Evolutionary conservation across 805 yeast genomes (phyloP).

Genomic region (Metschnikowia amazonensis): DNA sequence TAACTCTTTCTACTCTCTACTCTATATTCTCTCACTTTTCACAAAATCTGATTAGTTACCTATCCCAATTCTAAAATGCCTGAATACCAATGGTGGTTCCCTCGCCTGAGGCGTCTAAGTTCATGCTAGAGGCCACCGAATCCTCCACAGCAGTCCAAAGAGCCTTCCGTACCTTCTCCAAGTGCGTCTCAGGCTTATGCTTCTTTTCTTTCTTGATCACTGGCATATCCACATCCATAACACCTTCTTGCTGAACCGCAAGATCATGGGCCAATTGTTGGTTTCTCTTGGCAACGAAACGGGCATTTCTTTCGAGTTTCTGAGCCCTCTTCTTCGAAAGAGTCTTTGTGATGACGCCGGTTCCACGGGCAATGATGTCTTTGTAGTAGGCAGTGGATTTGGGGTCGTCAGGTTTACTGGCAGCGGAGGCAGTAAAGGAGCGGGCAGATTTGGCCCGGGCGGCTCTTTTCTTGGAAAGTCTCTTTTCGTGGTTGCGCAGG

Average conservation of each 20-base stretch:
- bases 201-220: conserved; percentile 16
- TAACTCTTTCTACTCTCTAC: too few species aligned
- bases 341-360: conserved; percentile 51
- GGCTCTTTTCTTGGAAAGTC: conserved; percentile 54
- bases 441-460: conserved; percentile 39
- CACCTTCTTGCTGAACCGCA: conserved; percentile 35
- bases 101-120: conserved; percentile 48
- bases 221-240: conserved; percentile 47
- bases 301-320: conserved; percentile 75
- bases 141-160: conserved; percentile 72
- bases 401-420: conserved; percentile 33
- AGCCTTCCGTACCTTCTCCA: conserved; percentile 56
- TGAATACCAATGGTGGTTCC: conserved; percentile 88
- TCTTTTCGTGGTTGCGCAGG: conserved; percentile 46
- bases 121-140: conserved; percentile 43
- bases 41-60: neutral
- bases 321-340: conserved; percentile 74
- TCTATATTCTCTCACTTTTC: too few species aligned
- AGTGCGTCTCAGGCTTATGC: conserved; percentile 25
- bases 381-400: conserved; percentile 44
- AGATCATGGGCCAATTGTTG: conserved; percentile 46
- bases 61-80: conserved; percentile 34
- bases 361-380: conserved; percentile 27
- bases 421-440: conserved; percentile 44
- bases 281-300: conserved; percentile 59